Conservation (phyloP, 2,329 filamentous ascomycete genomes). For the Emmonsia crescens region DNA sequence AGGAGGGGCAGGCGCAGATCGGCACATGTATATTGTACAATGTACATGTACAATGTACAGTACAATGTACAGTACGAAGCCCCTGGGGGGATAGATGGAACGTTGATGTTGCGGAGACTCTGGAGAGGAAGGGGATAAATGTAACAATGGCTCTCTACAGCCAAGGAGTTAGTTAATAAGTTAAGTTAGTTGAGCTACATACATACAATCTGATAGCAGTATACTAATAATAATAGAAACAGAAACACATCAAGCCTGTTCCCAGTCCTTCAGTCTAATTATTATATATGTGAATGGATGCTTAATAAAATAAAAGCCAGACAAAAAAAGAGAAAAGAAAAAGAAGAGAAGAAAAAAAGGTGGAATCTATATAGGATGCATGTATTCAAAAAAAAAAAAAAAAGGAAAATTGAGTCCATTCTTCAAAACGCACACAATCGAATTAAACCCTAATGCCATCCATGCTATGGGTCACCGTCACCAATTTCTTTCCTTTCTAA, state of each 20-base stretch:
- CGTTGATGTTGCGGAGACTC: not conserved
- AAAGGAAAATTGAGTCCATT: not conserved
- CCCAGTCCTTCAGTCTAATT: not conserved
- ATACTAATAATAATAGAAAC: not conserved
- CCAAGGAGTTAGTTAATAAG: too few species aligned
- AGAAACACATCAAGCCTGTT: not conserved
- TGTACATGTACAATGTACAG: too few species aligned
- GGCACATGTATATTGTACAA: too few species aligned
- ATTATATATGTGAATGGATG: not conserved
- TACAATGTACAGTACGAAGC: too few species aligned
- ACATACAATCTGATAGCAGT: not conserved
- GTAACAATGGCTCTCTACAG: too few species aligned
- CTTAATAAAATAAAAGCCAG: not conserved
- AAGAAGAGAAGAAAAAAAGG: not conserved
- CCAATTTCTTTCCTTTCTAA: not conserved
- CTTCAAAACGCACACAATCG: not conserved
- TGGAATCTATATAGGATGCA: not conserved
- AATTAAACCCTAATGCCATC: not conserved
- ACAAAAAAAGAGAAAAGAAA: not conserved
- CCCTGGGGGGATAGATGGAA: not conserved
- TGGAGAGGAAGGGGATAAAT: not conserved
- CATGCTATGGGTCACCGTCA: not conserved
- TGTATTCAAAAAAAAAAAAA: not conserved
- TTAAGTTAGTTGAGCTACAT: not conserved
- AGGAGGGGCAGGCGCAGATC: not conserved